Conservation (phyloP, 352 stramenopile genomes). For the Pythium guiyangense region DNA sequence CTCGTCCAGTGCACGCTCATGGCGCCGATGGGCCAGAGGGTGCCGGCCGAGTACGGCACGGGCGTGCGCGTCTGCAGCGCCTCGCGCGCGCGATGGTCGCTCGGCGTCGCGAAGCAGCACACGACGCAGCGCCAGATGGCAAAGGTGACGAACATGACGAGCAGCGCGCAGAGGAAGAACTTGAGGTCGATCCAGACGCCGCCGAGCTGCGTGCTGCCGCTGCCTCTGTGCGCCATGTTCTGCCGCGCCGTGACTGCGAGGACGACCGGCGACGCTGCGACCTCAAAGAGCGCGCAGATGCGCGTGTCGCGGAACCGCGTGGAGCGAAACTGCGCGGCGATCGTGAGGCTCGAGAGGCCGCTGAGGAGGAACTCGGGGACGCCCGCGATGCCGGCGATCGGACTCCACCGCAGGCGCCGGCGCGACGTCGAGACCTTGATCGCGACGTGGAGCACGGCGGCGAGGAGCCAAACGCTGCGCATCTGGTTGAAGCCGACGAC, state of each 20-base stretch:
- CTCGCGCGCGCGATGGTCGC: no score
- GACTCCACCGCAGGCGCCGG: background rate
- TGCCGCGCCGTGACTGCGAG: background rate
- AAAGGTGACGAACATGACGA: background rate
- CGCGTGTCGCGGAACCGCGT: slow-evolving; percentile 5
- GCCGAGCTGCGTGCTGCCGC: slow-evolving; percentile 4
- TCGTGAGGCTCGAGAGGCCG: slow-evolving; percentile 9
- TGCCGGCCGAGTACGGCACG: slow-evolving; percentile 11
- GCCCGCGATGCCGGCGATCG: slow-evolving; percentile 4
- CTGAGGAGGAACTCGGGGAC: slow-evolving; percentile 8
- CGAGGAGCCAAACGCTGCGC: slow-evolving; percentile 15
- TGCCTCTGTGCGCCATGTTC: slow-evolving; percentile 4
- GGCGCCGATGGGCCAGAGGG: slow-evolving; percentile 8
- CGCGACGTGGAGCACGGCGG: background rate
- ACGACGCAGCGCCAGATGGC: background rate
- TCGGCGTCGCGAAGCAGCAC: no score
- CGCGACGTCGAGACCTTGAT: slow-evolving; percentile 2
- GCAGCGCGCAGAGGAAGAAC: slow-evolving; percentile 5
- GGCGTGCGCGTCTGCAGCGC: no score
- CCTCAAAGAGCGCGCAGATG: slow-evolving; percentile 2
- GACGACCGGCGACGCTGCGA: background rate
- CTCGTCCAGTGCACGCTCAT: slow-evolving; percentile 15
- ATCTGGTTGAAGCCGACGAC: slow-evolving; percentile 15
- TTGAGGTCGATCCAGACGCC: slow-evolving; percentile 9
- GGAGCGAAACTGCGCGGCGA: slow-evolving; percentile 1